Evolutionary conservation across 2,329 filamentous ascomycete species (phyloP).

Genomic region (Neonectria coccinea): DNA sequence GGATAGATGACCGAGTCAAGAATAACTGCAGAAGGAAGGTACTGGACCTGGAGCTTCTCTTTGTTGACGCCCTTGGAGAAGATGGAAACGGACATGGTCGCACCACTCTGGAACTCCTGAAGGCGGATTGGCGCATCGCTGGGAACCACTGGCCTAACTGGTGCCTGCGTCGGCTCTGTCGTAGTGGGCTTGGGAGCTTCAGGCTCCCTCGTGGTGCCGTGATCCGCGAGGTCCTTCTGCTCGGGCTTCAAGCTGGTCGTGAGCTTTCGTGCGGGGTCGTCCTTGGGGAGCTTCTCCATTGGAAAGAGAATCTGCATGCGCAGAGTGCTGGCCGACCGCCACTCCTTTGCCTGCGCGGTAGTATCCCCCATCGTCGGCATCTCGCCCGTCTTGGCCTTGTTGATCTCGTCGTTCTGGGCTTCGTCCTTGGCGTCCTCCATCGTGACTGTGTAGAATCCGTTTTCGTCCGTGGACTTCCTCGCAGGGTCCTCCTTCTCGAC

Average conservation of each 20-base stretch:
- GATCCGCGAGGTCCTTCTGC: conserved; percentile 22
- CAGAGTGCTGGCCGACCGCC: conserved; percentile 58
- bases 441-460: conserved; percentile 62
- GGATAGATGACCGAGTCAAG: conserved; percentile 50
- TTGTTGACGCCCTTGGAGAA: conserved; percentile 58
- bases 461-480: conserved; percentile 52
- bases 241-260: conserved; percentile 50
- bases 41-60: conserved; percentile 55
- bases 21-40: conserved; percentile 42
- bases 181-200: not conserved
- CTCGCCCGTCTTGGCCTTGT: conserved; percentile 32
- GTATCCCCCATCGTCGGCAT: conserved; percentile 12
- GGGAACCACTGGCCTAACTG: conserved; percentile 35
- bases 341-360: conserved; percentile 40
- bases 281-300: conserved; percentile 58
- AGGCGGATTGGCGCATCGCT: conserved; percentile 44
- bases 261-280: conserved; percentile 61
- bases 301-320: conserved; percentile 60
- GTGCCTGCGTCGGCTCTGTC: conserved; percentile 9
- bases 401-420: conserved; percentile 48
- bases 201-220: conserved; percentile 19
- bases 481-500: conserved; percentile 50
- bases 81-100: conserved; percentile 53
- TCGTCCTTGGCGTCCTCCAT: conserved; percentile 46
- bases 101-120: conserved; percentile 53